Conservation (phyloP, 495 filamentous ascomycete species). For the Lindgomyces ingoldianus region DNA sequence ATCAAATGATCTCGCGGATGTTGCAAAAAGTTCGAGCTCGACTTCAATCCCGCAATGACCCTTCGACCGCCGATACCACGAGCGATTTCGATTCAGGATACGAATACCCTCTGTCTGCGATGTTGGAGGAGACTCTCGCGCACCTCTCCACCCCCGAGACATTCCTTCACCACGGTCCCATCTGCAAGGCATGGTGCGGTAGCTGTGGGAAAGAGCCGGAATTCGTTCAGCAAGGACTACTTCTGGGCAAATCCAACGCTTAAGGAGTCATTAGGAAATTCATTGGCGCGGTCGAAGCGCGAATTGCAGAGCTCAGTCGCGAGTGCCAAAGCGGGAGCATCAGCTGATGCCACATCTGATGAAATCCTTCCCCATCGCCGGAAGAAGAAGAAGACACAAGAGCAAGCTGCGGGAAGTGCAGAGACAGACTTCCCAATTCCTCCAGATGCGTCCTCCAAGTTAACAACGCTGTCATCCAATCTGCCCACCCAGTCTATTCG, state of each 20-base stretch:
- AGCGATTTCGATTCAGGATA: constrained; percentile 17
- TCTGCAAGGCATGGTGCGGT: constrained; percentile 21
- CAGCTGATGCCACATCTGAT: constrained; percentile 5
- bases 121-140: constrained; percentile 29
- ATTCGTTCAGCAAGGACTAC: constrained; percentile 37
- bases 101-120: constrained; percentile 26
- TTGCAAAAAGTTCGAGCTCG: background rate
- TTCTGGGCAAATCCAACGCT: constrained; percentile 38
- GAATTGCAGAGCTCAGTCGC: constrained; percentile 23
- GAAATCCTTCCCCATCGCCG: constrained; percentile 44
- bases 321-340: constrained; percentile 5
- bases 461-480: constrained; percentile 71
- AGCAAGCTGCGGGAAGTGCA: constrained; percentile 15
- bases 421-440: constrained; percentile 54
- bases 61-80: constrained; percentile 17
- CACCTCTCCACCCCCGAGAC: constrained; percentile 4
- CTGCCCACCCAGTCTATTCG: constrained; percentile 68
- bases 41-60: constrained; percentile 25
- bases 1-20: constrained; percentile 15
- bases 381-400: constrained; percentile 38
- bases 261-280: constrained; percentile 20
- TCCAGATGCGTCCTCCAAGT: constrained; percentile 78
- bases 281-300: constrained; percentile 24
- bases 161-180: constrained; percentile 21
- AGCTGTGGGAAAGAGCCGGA: constrained; percentile 22